phyloP scores from a whole-genome alignment of 2,329 filamentous ascomycete genomes.

The Claviceps arundinis region DNA sequence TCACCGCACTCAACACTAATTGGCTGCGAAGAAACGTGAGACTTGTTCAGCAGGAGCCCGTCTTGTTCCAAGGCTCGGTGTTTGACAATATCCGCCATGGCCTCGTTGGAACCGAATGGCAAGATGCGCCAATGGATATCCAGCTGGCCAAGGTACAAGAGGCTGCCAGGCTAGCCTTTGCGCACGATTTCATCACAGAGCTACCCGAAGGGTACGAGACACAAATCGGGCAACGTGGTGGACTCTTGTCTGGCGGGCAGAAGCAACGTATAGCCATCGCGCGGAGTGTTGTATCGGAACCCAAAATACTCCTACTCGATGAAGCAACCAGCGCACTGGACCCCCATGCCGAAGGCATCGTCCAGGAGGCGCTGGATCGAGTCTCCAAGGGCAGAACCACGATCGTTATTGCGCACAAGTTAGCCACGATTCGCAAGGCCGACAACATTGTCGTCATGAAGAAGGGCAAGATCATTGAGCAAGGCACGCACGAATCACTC shows the following conservation, averaged over 20 bases:
- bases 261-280: constrained; percentile 9
- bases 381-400: constrained; percentile 78
- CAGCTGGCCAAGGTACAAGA: constrained; percentile 29
- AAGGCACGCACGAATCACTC: constrained; percentile 43
- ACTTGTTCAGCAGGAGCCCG: constrained; percentile 21
- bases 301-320: constrained; percentile 84
- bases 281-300: constrained; percentile 53
- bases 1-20: neutral
- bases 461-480: constrained; percentile 39
- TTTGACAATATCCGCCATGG: constrained; percentile 42
- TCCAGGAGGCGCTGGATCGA: constrained; percentile 68
- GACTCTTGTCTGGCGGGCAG: constrained; percentile 35
- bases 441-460: constrained; percentile 50
- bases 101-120: constrained; percentile 27
- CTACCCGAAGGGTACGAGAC: constrained; percentile 38
- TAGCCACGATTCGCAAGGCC: constrained; percentile 74
- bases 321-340: constrained; percentile 87
- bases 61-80: constrained; percentile 34
- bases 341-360: constrained; percentile 81
- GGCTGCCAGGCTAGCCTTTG: constrained; percentile 35
- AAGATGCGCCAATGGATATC: constrained; percentile 24
- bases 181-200: constrained; percentile 34
- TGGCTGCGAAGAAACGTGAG: neutral
- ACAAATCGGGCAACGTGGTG: constrained; percentile 47
- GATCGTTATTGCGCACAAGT: constrained; percentile 81